These are phyloP conservation scores for Urtica urens DNA, from an alignment of 306 rosid genomes.

Conservation along the genomic window DNA sequence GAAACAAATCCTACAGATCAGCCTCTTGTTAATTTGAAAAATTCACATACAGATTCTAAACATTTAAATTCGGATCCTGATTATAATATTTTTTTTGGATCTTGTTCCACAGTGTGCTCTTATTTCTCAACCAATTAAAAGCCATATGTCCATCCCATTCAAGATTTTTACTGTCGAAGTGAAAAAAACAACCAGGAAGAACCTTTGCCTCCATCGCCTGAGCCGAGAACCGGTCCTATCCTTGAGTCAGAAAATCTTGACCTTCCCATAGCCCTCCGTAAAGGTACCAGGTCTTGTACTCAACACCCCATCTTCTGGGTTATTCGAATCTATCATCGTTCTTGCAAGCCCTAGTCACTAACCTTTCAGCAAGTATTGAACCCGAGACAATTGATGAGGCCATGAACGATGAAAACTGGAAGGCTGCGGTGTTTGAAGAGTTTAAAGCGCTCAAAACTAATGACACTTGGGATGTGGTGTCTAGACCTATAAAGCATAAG, in stretches of 20 bases:
- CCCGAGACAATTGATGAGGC: background rate
- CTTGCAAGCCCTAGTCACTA: background rate
- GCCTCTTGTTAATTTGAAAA: background rate
- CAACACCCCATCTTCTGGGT: background rate
- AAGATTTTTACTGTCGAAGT: background rate
- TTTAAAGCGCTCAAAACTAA: too few relatives aligned
- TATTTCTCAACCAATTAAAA: background rate
- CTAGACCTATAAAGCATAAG: background rate
- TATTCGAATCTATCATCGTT: background rate
- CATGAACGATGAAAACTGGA: background rate
- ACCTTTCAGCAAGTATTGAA: background rate
- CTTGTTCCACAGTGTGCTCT: background rate
- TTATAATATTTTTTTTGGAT: too few relatives aligned
- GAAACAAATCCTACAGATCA: background rate
- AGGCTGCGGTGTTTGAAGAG: background rate
- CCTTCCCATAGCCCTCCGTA: background rate
- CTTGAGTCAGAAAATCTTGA: background rate
- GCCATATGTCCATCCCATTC: background rate
- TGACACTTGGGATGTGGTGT: background rate
- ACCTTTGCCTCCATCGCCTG: background rate
- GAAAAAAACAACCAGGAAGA: background rate
- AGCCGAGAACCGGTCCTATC: background rate
- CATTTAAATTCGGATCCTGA: background rate
- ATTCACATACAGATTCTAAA: background rate
- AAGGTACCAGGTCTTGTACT: background rate